These are phyloP conservation scores for Phytophthora tentaculata DNA, from an alignment of 352 stramenopile species.

Conservation along the genomic window DNA sequence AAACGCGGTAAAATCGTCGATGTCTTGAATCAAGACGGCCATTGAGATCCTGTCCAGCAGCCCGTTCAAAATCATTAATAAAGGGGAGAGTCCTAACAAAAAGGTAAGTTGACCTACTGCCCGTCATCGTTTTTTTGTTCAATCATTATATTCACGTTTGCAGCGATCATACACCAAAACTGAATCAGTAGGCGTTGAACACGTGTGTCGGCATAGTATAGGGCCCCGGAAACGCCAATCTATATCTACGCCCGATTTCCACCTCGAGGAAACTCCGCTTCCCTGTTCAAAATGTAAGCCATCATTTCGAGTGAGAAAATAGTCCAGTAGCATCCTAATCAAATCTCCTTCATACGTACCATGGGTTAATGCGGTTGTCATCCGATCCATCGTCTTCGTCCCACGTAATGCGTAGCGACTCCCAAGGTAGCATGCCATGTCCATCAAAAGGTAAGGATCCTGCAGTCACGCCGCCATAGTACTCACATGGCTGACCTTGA, in stretches of 20 bases:
- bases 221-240: constrained; percentile 22
- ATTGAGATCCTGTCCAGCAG: too few species aligned
- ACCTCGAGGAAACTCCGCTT: constrained; percentile 49
- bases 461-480: constrained; percentile 70
- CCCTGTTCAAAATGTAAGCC: constrained; percentile 43
- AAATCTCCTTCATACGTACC: constrained; percentile 44
- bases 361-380: constrained; percentile 86
- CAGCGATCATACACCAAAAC: constrained; percentile 9
- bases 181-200: neutral
- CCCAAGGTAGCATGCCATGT: constrained; percentile 79
- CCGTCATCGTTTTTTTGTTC: too few species aligned
- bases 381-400: constrained; percentile 86
- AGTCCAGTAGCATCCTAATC: constrained; percentile 4
- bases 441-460: constrained; percentile 66
- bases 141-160: constrained; percentile 16
- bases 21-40: too few species aligned
- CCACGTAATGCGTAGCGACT: constrained; percentile 82
- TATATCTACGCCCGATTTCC: constrained; percentile 37
- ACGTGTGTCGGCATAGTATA: neutral
- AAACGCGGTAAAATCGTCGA: too few species aligned
- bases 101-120: too few species aligned
- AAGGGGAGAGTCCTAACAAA: too few species aligned
- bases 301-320: constrained; percentile 16
- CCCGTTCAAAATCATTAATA: too few species aligned
- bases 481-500: constrained; percentile 72